phyloP scores from a whole-genome alignment of 1,139 yeast species.

The Candida mesenterica region DNA sequence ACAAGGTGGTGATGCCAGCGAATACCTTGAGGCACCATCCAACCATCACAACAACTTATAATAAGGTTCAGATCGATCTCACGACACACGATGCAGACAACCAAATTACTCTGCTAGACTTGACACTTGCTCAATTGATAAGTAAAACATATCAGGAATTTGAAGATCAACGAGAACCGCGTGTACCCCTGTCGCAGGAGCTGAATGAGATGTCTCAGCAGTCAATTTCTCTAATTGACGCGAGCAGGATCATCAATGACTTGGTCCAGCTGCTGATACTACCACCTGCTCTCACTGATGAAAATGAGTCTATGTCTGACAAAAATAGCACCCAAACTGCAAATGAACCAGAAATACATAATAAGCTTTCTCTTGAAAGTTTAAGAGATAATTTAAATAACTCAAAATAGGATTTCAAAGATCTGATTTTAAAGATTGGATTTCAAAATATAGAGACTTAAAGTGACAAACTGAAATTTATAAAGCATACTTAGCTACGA shows the following conservation, averaged over 20 bases:
- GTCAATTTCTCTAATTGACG: conserved; percentile 17
- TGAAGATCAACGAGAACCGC: not conserved
- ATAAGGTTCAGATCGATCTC: conserved; percentile 52
- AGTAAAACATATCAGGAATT: conserved; percentile 23
- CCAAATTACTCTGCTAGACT: conserved; percentile 56
- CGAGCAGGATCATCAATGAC: conserved; percentile 20
- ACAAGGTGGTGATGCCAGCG: conserved; percentile 58
- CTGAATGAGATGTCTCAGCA: conserved; percentile 2
- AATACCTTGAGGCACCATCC: conserved; percentile 75
- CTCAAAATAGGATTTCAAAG: no score
- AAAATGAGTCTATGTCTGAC: no score
- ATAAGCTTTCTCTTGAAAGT: no score
- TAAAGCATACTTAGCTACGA: no score
- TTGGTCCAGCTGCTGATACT: conserved; percentile 12
- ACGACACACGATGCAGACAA: conserved; percentile 68
- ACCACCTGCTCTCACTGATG: no score
- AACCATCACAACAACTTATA: conserved; percentile 61
- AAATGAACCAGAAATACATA: no score
- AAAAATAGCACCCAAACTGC: no score
- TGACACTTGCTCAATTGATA: conserved; percentile 56
- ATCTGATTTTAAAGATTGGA: no score
- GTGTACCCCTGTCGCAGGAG: not conserved
- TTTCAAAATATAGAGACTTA: no score
- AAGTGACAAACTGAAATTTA: no score
- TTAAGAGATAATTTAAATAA: no score